These are phyloP conservation scores for Aspergillus coremiiformis DNA, from an alignment of 495 filamentous ascomycete species.

Conservation along the genomic window DNA sequence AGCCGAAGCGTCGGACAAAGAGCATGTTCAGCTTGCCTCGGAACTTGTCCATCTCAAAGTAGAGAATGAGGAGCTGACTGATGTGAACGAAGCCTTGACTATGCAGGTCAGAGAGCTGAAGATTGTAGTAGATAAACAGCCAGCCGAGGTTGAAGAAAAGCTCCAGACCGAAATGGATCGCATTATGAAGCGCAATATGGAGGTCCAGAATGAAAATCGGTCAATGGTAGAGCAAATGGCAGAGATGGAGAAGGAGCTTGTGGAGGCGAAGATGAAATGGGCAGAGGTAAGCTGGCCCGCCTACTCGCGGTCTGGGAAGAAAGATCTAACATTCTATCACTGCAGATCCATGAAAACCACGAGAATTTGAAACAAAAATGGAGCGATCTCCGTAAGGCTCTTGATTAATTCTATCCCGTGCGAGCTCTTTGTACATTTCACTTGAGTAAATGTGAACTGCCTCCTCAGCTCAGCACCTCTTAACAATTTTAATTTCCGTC, in stretches of 20 bases:
- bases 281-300: conserved; percentile 62
- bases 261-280: conserved; percentile 89
- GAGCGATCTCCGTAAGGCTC: conserved; percentile 68
- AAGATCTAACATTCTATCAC: conserved; percentile 12
- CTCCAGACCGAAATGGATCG: conserved; percentile 83
- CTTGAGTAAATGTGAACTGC: not conserved
- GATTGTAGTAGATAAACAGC: conserved; percentile 79
- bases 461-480: not conserved
- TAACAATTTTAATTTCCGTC: not conserved
- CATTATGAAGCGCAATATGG: conserved; percentile 84
- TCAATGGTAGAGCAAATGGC: conserved; percentile 80
- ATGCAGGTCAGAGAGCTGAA: conserved; percentile 77
- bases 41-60: conserved; percentile 88
- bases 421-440: conserved; percentile 22
- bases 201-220: conserved; percentile 91
- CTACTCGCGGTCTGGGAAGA: not conserved
- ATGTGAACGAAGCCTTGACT: conserved; percentile 79
- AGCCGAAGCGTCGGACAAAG: conserved; percentile 79
- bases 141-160: conserved; percentile 75
- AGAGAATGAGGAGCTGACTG: conserved; percentile 79
- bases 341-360: conserved; percentile 52
- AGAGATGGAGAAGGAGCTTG: conserved; percentile 91
- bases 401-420: conserved; percentile 32
- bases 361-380: conserved; percentile 73
- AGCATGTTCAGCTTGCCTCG: conserved; percentile 87